Percentiles rank a stretch among this genome's conserved stretches.
phyloP scores from a whole-genome alignment of 345 rosid genomes.

The Melaleuca quinquenervia region DNA sequence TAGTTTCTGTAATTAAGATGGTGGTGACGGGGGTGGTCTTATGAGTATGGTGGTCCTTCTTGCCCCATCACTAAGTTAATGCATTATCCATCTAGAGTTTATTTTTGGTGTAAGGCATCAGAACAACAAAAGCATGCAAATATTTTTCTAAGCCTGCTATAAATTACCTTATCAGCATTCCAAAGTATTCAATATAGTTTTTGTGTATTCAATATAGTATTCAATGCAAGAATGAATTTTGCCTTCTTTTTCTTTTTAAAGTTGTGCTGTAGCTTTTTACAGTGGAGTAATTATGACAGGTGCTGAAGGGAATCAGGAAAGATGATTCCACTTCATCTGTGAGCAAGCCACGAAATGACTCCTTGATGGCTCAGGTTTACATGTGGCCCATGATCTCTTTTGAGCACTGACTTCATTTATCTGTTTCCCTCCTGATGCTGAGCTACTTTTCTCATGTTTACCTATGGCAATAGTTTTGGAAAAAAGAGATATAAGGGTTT shows the following conservation, averaged over 20 bases:
- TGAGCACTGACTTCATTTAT: neutral
- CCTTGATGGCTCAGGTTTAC: slow-evolving; percentile 74
- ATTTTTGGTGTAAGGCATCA: neutral
- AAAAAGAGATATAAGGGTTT: neutral
- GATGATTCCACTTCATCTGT: slow-evolving; percentile 39
- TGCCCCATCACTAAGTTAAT: neutral
- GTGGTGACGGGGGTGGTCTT: neutral
- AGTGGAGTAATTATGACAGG: slow-evolving; percentile 12
- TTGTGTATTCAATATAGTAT: too few species aligned
- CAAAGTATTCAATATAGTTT: neutral
- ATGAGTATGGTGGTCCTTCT: neutral
- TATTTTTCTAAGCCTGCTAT: neutral
- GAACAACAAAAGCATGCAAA: neutral
- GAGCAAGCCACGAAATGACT: slow-evolving; percentile 52
- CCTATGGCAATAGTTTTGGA: neutral
- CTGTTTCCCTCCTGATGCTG: neutral
- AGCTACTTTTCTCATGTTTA: neutral
- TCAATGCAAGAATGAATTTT: neutral
- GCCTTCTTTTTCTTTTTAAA: neutral
- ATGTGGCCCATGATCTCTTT: neutral
- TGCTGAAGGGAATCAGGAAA: slow-evolving; percentile 36
- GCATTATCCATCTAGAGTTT: neutral
- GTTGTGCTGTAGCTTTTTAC: neutral
- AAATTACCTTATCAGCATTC: neutral
- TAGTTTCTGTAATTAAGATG: neutral